phyloP scores from a whole-genome alignment of 805 yeast species.

The Candida pseudofarinosa region DNA sequence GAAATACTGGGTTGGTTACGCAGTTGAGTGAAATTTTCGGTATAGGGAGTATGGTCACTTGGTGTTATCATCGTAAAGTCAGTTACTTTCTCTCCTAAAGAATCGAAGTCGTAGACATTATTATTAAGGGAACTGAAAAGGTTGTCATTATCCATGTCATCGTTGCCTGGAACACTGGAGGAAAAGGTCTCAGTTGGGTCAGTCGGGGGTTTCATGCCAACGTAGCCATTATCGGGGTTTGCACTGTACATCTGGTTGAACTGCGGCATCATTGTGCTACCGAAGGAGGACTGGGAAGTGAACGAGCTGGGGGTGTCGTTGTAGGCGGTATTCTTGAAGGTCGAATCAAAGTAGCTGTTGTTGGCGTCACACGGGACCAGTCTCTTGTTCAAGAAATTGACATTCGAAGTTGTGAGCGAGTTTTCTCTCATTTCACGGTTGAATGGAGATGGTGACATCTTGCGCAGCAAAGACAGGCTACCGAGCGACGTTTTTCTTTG shows the following conservation, averaged over 20 bases:
- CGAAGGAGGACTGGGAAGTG: conserved; percentile 10
- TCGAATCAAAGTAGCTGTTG: conserved; percentile 6
- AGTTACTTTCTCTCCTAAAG: conserved; percentile 3
- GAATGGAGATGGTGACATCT: conserved; percentile 5
- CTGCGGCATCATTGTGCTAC: conserved; percentile 3
- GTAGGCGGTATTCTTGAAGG: neutral
- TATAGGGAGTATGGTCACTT: conserved; percentile 7
- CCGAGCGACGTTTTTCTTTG: conserved; percentile 14
- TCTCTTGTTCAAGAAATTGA: conserved; percentile 19
- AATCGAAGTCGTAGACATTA: conserved; percentile 4
- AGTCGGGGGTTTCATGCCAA: conserved; percentile 4
- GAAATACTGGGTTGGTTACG: conserved; percentile 1
- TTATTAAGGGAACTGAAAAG: conserved; percentile 6
- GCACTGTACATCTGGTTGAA: conserved; percentile 6
- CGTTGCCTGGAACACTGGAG: conserved; percentile 1
- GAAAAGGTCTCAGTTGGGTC: conserved; percentile 2
- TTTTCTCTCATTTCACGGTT: conserved; percentile 7
- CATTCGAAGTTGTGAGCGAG: conserved; percentile 22
- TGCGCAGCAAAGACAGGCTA: conserved; percentile 10
- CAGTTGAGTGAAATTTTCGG: conserved; percentile 11
- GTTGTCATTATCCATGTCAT: conserved; percentile 8
- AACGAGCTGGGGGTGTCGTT: conserved; percentile 9
- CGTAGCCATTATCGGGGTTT: conserved; percentile 6
- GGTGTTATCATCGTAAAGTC: conserved; percentile 4
- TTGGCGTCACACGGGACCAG: conserved; percentile 5